Evolutionary conservation across 257 asterid genomes (phyloP).

Genomic region (Prunella vulgaris): DNA sequence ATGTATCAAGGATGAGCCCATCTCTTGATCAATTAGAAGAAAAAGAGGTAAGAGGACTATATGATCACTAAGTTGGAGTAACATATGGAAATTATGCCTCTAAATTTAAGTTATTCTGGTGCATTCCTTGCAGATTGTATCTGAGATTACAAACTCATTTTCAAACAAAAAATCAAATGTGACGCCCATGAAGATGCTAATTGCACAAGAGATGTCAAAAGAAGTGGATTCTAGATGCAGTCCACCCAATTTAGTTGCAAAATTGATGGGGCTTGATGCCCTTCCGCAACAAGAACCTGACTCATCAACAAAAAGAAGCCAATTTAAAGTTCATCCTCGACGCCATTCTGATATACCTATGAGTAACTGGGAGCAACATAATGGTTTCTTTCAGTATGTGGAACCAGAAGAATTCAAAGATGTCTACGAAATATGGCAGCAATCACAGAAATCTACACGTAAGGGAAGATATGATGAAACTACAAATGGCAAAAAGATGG

Average conservation of each 20-base stretch:
- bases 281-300: constrained; percentile 67
- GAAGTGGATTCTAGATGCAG: constrained; percentile 52
- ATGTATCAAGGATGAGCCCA: constrained; percentile 53
- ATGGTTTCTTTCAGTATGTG: constrained; percentile 44
- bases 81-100: too few species aligned
- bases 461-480: constrained; percentile 44
- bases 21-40: constrained; percentile 52
- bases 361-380: constrained; percentile 64
- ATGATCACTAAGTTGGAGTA: background rate
- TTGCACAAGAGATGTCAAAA: constrained; percentile 91
- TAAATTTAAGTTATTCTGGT: constrained; percentile 15
- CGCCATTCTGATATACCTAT: constrained; percentile 59
- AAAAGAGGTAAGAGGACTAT: constrained; percentile 47
- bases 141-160: constrained; percentile 42
- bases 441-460: constrained; percentile 44
- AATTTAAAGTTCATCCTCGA: constrained; percentile 46
- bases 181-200: constrained; percentile 89
- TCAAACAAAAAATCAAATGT: constrained; percentile 49
- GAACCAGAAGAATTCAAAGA: constrained; percentile 58
- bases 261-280: constrained; percentile 95
- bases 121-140: constrained; percentile 49
- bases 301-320: constrained; percentile 42
- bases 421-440: constrained; percentile 62
- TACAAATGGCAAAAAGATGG: constrained; percentile 54
- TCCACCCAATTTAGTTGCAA: constrained; percentile 86